Evolutionary conservation across 148 eudicot species (phyloP).

Genomic region (Rheum nobile): DNA sequence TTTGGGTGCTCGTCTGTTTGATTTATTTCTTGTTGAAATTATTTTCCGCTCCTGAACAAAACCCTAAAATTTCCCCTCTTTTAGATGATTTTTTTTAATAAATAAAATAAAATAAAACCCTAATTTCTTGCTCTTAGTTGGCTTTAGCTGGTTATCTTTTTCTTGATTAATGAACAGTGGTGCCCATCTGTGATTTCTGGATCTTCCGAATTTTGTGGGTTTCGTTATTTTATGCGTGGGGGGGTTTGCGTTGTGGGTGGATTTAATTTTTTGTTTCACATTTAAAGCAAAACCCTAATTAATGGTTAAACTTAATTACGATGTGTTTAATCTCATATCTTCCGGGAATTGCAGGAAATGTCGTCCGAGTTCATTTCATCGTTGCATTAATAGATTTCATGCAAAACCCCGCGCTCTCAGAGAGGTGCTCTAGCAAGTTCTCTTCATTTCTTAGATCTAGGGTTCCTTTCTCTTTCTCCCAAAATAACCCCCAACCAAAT

Average conservation of each 20-base stretch:
- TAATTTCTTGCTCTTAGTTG: conserved; percentile 14
- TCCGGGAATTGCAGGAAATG: neutral
- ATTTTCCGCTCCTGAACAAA: neutral
- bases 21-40: neutral
- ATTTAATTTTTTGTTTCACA: neutral
- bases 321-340: neutral
- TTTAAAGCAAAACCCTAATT: conserved; percentile 5
- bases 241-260: neutral
- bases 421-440: neutral
- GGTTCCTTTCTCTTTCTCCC: neutral
- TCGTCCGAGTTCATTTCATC: neutral
- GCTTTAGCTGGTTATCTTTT: neutral
- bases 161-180: neutral
- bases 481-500: neutral
- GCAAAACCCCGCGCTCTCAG: neutral
- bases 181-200: conserved; percentile 12
- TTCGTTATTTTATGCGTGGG: conserved; percentile 3
- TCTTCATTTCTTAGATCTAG: neutral
- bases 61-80: conserved; percentile 3
- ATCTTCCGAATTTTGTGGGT: conserved; percentile 1
- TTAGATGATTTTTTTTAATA: neutral
- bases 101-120: conserved; percentile 15
- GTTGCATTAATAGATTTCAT: neutral
- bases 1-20: neutral
- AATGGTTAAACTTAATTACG: neutral